These are phyloP conservation scores for Jacaranda mimosifolia DNA, from an alignment of 257 asterid species.

Conservation along the genomic window DNA sequence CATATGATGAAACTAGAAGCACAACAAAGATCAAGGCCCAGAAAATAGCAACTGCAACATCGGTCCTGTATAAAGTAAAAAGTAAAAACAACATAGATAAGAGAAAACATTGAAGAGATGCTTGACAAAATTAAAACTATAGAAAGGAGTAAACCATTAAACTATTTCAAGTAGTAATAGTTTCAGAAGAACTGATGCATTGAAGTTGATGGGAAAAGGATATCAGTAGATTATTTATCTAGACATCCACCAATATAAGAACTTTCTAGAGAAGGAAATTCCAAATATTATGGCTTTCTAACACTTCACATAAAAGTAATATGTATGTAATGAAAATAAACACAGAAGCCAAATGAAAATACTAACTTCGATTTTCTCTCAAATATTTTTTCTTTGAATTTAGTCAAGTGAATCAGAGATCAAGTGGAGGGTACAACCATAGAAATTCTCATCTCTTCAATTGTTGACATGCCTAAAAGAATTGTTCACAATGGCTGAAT, in stretches of 20 bases:
- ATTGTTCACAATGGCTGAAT: slow-evolving; percentile 12
- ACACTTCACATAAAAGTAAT: background rate
- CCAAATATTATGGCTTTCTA: background rate
- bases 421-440: background rate
- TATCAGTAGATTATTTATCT: background rate
- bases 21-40: slow-evolving; percentile 55
- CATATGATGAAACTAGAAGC: slow-evolving; percentile 66
- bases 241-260: background rate
- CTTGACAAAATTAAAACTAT: background rate
- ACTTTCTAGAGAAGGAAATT: background rate
- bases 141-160: slow-evolving; percentile 9
- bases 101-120: slow-evolving; percentile 14
- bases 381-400: background rate
- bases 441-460: background rate
- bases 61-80: slow-evolving; percentile 59
- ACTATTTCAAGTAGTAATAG: background rate
- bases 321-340: background rate
- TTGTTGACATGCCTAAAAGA: background rate
- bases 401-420: background rate
- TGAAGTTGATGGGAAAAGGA: background rate
- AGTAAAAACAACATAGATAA: slow-evolving; percentile 9
- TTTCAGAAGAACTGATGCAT: background rate
- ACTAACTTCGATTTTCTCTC: background rate
- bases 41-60: slow-evolving; percentile 63
- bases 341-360: background rate